A percentile compares a stretch with the other conserved stretches of the same genome.
Conservation (phyloP, 257 asterid genomes). For the Rhazya stricta region DNA sequence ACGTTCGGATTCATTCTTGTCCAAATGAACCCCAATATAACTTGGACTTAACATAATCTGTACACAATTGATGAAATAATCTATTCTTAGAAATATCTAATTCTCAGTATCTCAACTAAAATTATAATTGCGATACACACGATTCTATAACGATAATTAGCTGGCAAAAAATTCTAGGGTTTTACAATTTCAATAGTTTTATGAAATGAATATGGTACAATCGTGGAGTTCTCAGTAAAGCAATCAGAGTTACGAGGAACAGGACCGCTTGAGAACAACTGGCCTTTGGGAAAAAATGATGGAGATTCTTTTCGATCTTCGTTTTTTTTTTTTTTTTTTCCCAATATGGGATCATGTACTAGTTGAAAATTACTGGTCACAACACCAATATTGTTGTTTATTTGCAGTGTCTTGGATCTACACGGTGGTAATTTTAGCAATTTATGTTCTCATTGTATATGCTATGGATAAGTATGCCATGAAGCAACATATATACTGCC, state of each 20-base stretch:
- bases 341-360: slow-evolving; percentile 91
- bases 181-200: too few species aligned
- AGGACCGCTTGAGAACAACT: slow-evolving; percentile 66
- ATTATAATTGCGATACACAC: too few species aligned
- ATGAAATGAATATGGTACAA: slow-evolving; percentile 78
- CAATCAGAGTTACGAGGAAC: slow-evolving; percentile 10
- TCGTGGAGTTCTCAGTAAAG: slow-evolving; percentile 60
- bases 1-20: too few species aligned
- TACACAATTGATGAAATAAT: too few species aligned
- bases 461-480: slow-evolving; percentile 75
- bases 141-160: too few species aligned
- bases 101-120: too few species aligned
- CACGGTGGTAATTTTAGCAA: slow-evolving; percentile 47
- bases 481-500: slow-evolving; percentile 61
- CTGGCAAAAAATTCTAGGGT: too few species aligned
- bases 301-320: slow-evolving; percentile 82
- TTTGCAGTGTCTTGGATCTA: slow-evolving; percentile 83
- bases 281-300: slow-evolving; percentile 93
- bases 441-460: slow-evolving; percentile 58
- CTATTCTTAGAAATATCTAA: too few species aligned
- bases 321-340: slow-evolving; percentile 93
- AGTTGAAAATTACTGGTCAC: slow-evolving; percentile 44
- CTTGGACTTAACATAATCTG: too few species aligned
- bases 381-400: slow-evolving; percentile 60
- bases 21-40: too few species aligned